These are phyloP conservation scores for Perkinsus marinus DNA, from an alignment of 169 alveolate genomes.

Conservation along the genomic window DNA sequence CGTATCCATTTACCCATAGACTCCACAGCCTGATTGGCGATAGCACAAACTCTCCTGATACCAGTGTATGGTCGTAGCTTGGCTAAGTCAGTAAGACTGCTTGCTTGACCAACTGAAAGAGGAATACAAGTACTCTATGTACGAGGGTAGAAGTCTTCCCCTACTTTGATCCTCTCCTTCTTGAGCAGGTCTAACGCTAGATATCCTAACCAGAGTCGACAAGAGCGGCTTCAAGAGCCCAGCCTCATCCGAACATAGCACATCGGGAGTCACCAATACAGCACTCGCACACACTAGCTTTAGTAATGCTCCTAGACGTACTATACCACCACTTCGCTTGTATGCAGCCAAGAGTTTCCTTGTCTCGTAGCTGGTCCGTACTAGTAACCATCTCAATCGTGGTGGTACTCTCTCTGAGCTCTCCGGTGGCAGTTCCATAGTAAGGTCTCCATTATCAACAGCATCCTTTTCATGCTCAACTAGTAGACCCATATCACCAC, in stretches of 20 bases:
- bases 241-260: neutral
- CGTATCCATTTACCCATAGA: neutral
- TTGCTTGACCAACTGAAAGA: neutral
- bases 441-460: neutral
- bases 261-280: neutral
- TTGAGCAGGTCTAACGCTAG: neutral
- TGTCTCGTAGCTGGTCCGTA: neutral
- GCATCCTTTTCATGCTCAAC: neutral
- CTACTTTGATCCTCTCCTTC: neutral
- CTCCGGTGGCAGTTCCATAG: neutral
- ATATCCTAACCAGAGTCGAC: neutral
- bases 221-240: neutral
- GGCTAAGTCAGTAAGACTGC: neutral
- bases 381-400: neutral
- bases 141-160: neutral
- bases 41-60: neutral
- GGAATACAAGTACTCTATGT: neutral
- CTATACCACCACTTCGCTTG: neutral
- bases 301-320: neutral
- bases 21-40: neutral
- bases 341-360: neutral
- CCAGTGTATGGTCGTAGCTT: neutral
- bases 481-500: neutral
- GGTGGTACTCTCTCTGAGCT: neutral
- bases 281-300: neutral